Evolutionary conservation across 768 basidiomycete genomes (phyloP).

Genomic region (Rhizopogon roseolus): DNA sequence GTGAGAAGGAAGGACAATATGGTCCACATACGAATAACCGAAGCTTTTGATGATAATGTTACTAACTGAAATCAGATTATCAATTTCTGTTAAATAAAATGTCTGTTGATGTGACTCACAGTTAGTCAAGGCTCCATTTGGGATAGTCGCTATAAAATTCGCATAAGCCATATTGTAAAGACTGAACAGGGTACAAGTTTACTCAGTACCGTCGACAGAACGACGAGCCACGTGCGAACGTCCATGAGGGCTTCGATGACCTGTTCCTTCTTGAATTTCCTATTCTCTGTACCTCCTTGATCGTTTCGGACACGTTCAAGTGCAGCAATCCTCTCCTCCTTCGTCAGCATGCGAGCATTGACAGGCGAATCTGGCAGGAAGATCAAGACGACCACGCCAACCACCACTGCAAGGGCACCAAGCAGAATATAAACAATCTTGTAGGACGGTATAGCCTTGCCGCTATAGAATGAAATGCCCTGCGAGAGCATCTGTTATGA

Average conservation of each 20-base stretch:
- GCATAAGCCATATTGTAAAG: constrained; percentile 3
- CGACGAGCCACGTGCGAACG: constrained; percentile 57
- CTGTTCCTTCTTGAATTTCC: constrained; percentile 54
- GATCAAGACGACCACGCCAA: constrained; percentile 51
- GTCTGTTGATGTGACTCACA: constrained; percentile 35
- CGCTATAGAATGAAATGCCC: constrained; percentile 54
- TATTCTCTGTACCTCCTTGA: constrained; percentile 60
- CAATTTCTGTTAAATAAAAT: background rate
- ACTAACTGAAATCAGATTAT: constrained; percentile 36
- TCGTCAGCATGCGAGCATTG: constrained; percentile 49
- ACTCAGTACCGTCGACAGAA: constrained; percentile 56
- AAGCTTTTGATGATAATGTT: constrained; percentile 60
- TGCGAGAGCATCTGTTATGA: constrained; percentile 13
- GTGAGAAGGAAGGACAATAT: background rate
- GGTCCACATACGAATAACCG: constrained; percentile 50
- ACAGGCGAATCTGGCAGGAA: constrained; percentile 67
- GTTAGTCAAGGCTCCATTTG: constrained; percentile 60
- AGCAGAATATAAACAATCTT: constrained; percentile 59
- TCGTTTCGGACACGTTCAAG: constrained; percentile 66
- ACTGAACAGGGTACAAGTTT: constrained; percentile 1
- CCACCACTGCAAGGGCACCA: constrained; percentile 54
- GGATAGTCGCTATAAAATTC: constrained; percentile 48
- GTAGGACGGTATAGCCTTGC: constrained; percentile 46
- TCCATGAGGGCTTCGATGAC: constrained; percentile 53
- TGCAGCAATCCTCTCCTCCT: constrained; percentile 56